These are phyloP conservation scores for Mesotaenium endlicherianum DNA, from an alignment of 139 green algal species.

Conservation along the genomic window DNA sequence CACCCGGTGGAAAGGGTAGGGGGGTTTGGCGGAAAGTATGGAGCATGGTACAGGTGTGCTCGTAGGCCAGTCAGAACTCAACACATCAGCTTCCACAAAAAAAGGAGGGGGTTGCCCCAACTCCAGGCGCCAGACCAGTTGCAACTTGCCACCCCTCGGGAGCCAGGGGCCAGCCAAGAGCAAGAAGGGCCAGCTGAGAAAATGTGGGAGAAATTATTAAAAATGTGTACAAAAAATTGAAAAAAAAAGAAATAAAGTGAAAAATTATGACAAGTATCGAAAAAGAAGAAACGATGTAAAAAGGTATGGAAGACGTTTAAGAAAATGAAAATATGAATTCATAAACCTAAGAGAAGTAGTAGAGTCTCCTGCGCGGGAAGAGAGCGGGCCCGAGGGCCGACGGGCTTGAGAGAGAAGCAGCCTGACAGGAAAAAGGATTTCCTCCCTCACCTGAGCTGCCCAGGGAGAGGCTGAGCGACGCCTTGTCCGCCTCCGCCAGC, in stretches of 20 bases:
- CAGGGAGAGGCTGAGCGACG: constrained; percentile 3
- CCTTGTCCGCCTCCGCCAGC: constrained; percentile 29
- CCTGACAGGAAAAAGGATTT: too few species aligned
- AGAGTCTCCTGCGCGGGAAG: too few species aligned
- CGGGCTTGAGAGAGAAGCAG: too few species aligned
- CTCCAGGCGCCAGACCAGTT: neutral
- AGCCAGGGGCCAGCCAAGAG: neutral
- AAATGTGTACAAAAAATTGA: neutral
- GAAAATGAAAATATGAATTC: too few species aligned
- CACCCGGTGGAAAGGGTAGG: neutral
- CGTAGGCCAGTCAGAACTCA: neutral
- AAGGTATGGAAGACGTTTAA: too few species aligned
- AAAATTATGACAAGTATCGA: neutral
- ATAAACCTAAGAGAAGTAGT: too few species aligned
- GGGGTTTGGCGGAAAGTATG: too few species aligned
- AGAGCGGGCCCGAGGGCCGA: too few species aligned
- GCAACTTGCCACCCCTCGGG: neutral
- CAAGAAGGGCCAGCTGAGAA: neutral
- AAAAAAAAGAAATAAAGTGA: neutral
- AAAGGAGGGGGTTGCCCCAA: neutral
- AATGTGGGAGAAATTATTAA: neutral
- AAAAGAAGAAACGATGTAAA: too few species aligned
- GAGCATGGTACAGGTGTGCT: neutral
- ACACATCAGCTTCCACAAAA: neutral
- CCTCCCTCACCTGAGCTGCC: constrained; percentile 7